phyloP scores from a whole-genome alignment of 169 alveolate species.

The Ichthyophthirius multifiliis region DNA sequence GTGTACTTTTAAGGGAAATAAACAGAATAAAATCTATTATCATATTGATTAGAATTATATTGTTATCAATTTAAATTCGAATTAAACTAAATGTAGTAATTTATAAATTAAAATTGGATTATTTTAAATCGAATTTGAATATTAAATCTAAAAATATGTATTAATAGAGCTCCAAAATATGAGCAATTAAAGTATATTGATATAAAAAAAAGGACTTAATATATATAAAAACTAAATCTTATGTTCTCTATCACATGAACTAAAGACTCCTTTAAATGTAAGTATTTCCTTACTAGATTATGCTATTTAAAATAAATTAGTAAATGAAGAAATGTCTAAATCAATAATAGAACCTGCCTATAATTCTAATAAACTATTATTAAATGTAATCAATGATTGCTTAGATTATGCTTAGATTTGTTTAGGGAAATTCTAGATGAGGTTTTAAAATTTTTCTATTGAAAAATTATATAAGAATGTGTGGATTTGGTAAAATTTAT shows the following conservation, averaged over 20 bases:
- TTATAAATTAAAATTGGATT: no score
- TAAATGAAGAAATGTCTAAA: background rate
- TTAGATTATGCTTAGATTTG: background rate
- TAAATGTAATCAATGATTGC: background rate
- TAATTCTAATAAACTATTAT: background rate
- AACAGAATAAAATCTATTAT: no score
- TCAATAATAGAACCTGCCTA: background rate
- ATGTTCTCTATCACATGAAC: conserved; percentile 2
- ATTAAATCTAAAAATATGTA: no score
- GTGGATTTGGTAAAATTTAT: no score
- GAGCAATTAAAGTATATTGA: background rate
- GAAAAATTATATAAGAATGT: no score
- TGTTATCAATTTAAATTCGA: no score
- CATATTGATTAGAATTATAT: no score
- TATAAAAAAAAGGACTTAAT: background rate
- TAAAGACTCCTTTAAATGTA: background rate
- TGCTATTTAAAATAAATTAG: background rate
- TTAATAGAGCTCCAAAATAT: no score
- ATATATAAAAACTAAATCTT: background rate
- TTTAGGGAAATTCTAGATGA: background rate
- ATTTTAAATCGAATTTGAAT: no score
- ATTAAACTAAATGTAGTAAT: no score
- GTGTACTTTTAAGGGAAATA: no score
- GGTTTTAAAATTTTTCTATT: no score
- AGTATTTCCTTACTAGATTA: background rate